A percentile compares a stretch with the other conserved stretches of the same genome.
Conservation (phyloP, 2,329 filamentous ascomycete genomes). For the Dactylellina haptotyla region DNA sequence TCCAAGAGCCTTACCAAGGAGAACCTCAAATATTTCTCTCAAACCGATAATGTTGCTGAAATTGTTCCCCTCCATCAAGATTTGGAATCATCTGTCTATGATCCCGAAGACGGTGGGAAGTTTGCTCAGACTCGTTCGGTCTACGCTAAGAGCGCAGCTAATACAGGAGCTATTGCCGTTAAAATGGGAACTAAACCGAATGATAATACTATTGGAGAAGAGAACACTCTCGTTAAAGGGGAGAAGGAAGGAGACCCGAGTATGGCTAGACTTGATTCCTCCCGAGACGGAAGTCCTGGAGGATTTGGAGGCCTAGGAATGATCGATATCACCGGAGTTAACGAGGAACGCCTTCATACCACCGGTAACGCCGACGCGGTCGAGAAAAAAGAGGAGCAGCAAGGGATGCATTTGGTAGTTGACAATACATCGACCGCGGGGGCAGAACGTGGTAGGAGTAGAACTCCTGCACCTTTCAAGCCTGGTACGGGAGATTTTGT, state of each 20-base stretch:
- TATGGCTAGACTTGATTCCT: background rate
- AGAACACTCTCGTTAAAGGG: conserved; percentile 36
- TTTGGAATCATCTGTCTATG: background rate
- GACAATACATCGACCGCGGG: conserved; percentile 30
- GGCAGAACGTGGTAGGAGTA: conserved; percentile 54
- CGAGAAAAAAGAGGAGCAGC: conserved; percentile 13
- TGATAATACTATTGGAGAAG: conserved; percentile 9
- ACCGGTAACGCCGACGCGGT: background rate
- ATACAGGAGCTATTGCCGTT: conserved; percentile 13
- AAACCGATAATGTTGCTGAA: background rate
- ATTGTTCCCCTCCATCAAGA: background rate
- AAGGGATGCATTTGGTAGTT: conserved; percentile 20
- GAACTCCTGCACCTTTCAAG: conserved; percentile 50
- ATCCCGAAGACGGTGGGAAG: conserved; percentile 28
- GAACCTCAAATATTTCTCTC: conserved; percentile 7
- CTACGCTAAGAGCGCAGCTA: conserved; percentile 34
- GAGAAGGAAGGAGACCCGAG: conserved; percentile 24
- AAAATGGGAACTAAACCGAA: conserved; percentile 6
- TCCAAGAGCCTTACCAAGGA: conserved; percentile 19
- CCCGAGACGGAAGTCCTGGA: conserved; percentile 32
- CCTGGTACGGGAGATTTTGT: conserved; percentile 50
- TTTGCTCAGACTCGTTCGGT: conserved; percentile 46
- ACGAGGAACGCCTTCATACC: conserved; percentile 25
- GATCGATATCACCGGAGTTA: conserved; percentile 39
- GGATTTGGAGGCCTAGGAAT: conserved; percentile 32